These are phyloP conservation scores for Solanum bukasovii DNA, from an alignment of 257 asterid genomes.

Conservation along the genomic window DNA sequence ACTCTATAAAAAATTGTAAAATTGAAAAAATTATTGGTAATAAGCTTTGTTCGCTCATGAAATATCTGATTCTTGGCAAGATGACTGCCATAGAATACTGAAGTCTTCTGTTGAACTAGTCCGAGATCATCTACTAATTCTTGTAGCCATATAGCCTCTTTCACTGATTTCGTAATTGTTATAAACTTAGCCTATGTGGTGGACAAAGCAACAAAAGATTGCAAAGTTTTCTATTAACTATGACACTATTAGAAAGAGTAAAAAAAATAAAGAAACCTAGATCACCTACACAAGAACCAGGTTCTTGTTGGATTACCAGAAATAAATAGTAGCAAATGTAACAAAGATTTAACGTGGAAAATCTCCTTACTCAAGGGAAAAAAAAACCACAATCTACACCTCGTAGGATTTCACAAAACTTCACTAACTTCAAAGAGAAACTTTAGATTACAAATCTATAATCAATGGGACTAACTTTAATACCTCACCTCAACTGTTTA, in stretches of 20 bases:
- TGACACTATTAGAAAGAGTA: too few relatives aligned
- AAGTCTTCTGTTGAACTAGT: background rate
- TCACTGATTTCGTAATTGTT: too few relatives aligned
- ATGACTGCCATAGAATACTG: background rate
- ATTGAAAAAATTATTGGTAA: too few relatives aligned
- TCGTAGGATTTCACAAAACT: background rate
- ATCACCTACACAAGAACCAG: background rate
- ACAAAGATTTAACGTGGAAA: background rate
- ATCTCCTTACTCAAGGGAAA: background rate
- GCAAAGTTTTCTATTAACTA: too few relatives aligned
- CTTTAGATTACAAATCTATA: too few relatives aligned
- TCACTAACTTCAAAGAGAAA: background rate
- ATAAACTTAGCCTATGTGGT: too few relatives aligned
- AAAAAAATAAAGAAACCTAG: too few relatives aligned
- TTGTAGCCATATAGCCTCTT: background rate
- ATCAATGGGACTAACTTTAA: background rate
- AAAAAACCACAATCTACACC: accelerated
- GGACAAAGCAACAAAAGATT: too few relatives aligned
- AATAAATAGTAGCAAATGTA: background rate
- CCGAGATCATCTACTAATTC: background rate
- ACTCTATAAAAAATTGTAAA: background rate
- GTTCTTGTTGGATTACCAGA: background rate
- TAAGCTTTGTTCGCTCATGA: background rate
- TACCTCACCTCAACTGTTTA: background rate
- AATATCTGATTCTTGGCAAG: too few relatives aligned